Base-by-base conservation (phyloP, 768 basidiomycete genomes). In the Leccinum pellstonianum region DNA sequence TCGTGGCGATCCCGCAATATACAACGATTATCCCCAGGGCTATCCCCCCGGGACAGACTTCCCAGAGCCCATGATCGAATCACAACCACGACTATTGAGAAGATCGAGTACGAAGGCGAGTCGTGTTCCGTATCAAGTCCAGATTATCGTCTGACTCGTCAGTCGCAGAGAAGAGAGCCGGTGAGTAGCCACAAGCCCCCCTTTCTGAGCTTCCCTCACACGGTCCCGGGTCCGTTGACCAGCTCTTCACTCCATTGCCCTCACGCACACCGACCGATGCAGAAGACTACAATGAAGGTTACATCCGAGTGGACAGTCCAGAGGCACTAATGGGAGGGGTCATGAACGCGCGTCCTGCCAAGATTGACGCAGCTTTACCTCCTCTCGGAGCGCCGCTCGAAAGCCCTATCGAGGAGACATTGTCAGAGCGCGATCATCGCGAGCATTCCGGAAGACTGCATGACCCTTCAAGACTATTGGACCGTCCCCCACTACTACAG, bases 231-330 rank as follows among this genome's bases (percentile, higher is more conserved):
- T 29, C 29, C 19, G 38, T 27, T 59, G 31, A 48, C 51, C 37
- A 73, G 72, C 15, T 75, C 52, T 73, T 73, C 56, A 73, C 72
- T 23, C 72, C 72, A 23, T 52, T 73, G 23, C 72, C 74, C 23
- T 73, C 72, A 38, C 72, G 72, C 35, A 61, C 65, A 7, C 74
- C 72, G 19, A 75, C 64, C n/a, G 72, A 75, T 2, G 65, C 61
- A 48, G 72, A 73, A 10, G 72, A 73, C 11, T 69, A 64, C n/a
- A 68, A 67, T 52, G 72, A 73, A 46, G 72, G 69, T 25, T 73
- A 66, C 56, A 57, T 73, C 37, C 72, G 63, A 46, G 74, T 73
- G 17, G 70, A 73, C 46, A 73, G 57, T 41, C 72, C 72, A 5
- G 61, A 73, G 35, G 72, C 70, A 23, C 57, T 73, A 12, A 65